Base-by-base conservation (phyloP, 2,329 filamentous ascomycete species). In the Stemphylium vesicarium region DNA sequence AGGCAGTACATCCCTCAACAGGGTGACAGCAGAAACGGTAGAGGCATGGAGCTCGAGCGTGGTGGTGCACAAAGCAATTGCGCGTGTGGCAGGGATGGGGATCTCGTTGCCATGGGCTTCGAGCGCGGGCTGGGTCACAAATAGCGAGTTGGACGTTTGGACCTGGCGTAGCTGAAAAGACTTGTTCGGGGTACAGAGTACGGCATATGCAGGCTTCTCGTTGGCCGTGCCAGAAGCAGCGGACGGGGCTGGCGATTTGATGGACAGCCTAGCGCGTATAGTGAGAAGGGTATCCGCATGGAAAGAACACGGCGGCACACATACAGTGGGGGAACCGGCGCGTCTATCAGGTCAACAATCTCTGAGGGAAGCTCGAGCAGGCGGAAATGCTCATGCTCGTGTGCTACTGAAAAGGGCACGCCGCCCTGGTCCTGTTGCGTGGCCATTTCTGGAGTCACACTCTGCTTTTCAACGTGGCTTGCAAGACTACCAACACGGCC, bases 151-250 rank as follows among this genome's bases (percentile, higher is more conserved):
- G 22, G 85, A 88, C 13, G 85, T 87, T 63, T 86, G 85, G 47
- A 88, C 85, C 71, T 88, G 85, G 62, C 85, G 84, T 46, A 88
- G 74, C 54, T 82, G 80, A 75, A 82, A 88, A 10, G 85, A 85
- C 60, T 81, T 78, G 49, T 77, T 77, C 9, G 78, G 75, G 2
- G 84, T 87, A 74, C 85, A 88, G 55, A 88, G 77, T 56, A 87
- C 84, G 26, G 84, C 82, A 81, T 78, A 69, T 75, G 72, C 59
- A 75, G 71, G 55, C 75, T 76, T 70, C 49, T 54, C 53, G 45
- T 56, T 62, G 32, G 63, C 50, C 24, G 58, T 54, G 45, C 38
- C 51, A 42, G 68, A 53, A 8, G 65, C 39, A 36, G 63, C 29
- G n/a, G 66, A 57, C 35, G 66, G 47, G 48, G 65, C 60, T 46